Base-by-base conservation (phyloP, 352 stramenopile species). In the Phytophthora nicotianae region DNA sequence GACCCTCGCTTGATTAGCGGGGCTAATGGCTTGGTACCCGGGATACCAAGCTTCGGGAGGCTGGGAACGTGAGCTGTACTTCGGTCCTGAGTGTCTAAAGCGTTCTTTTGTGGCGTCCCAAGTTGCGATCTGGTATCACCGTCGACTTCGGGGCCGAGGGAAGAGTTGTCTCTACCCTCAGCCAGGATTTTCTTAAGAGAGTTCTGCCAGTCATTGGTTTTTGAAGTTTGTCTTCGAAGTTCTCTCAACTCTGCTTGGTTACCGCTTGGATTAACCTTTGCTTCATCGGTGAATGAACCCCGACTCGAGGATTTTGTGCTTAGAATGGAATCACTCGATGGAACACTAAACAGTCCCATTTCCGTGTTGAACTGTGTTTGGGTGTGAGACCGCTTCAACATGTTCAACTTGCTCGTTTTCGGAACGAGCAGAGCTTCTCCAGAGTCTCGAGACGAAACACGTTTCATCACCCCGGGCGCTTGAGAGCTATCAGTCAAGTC, bases 41-140 rank as follows among this genome's bases (percentile, higher is more conserved):
- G 80, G 38, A 89, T 91, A 17, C 52, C 58, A 29, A 90, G 59
- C 48, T 89, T 82, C 1, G 78, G 82, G 21, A 91, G 86, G 8
- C 48, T 80, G 16, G 74, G 68, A 26, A 74, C 43, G 27, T 75
- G 66, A 50, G 57, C 37, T 24, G 41, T 10, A 23, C 16, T 23
- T 23, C 47, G 33, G 20, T 48, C 42, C 21, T 42, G 32, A 27
- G 20, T 24, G 11, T 66, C 61, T 9, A 43, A 37, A 24, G 20
- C 7, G 38, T 50, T 61, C 16, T 35, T 49, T 37, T 58, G 46
- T 21, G 13, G n/a, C 9, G 29, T 16, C 14, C 48, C 43, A 10
- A 35, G n/a, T 42, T 51, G 58, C 11, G 29, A 56, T 29, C 29
- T 61, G 17, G 16, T 53, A 23, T 54, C 29, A 5, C 13, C 21